Evolutionary conservation across 2,329 filamentous ascomycete species (phyloP).

Genomic region (Microcyclosporella mali): DNA sequence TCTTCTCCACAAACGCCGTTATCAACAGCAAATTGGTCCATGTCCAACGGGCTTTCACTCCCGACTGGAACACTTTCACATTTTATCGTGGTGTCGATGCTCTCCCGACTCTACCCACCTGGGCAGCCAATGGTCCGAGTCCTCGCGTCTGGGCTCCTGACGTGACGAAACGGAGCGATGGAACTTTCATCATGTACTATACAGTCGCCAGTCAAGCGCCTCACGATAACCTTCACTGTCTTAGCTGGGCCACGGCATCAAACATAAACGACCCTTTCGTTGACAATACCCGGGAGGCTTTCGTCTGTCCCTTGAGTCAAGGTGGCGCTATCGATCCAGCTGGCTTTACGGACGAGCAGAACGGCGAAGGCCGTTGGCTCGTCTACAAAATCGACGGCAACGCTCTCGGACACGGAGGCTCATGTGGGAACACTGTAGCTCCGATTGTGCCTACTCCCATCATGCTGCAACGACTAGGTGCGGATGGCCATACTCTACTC

Average conservation of each 20-base stretch:
- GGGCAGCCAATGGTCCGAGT: slow-evolving; percentile 43
- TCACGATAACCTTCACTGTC: slow-evolving; percentile 27
- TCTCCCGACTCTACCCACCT: slow-evolving; percentile 46
- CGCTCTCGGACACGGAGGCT: slow-evolving; percentile 23
- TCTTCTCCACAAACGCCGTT: slow-evolving; percentile 35
- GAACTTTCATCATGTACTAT: slow-evolving; percentile 33
- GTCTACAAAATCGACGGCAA: slow-evolving; percentile 35
- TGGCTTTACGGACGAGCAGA: slow-evolving; percentile 28
- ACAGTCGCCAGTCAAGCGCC: slow-evolving; percentile 20
- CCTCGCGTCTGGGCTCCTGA: slow-evolving; percentile 57
- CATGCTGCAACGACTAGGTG: slow-evolving; percentile 27
- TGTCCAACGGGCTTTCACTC: slow-evolving; percentile 35
- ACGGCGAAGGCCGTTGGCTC: slow-evolving; percentile 25
- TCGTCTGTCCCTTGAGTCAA: slow-evolving; percentile 25
- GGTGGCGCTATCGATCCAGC: slow-evolving; percentile 33
- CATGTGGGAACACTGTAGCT: slow-evolving; percentile 30
- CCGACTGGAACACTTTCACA: slow-evolving; percentile 32
- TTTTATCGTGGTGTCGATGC: slow-evolving; percentile 41
- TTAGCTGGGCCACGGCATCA: slow-evolving; percentile 29
- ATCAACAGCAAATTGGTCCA: slow-evolving; percentile 30
- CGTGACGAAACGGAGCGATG: slow-evolving; percentile 39
- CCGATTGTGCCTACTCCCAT: slow-evolving; percentile 31
- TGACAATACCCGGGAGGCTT: slow-evolving; percentile 19
- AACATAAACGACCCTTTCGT: slow-evolving; percentile 23
- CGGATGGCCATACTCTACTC: slow-evolving; percentile 27